Conservation (phyloP, 2,329 filamentous ascomycete species). For the Botrytis aclada region DNA sequence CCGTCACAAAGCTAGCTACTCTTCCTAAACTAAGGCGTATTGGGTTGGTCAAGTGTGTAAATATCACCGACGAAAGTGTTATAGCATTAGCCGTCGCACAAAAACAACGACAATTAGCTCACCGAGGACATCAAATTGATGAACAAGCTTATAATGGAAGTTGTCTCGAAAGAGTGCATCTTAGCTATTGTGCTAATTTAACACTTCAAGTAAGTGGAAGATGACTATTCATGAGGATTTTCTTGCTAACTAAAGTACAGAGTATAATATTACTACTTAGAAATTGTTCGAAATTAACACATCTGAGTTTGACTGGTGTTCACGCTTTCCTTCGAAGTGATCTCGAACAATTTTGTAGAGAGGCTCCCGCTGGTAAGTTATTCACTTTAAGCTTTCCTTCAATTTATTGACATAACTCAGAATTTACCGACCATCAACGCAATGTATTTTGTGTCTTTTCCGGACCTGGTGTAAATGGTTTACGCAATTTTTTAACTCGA, state of each 20-base stretch:
- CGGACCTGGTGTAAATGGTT: conserved; percentile 72
- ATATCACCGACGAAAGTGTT: conserved; percentile 88
- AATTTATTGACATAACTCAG: conserved; percentile 43
- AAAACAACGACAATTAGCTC: conserved; percentile 3
- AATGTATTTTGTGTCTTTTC: conserved; percentile 98
- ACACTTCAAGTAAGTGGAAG: conserved; percentile 66
- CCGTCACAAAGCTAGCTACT: conserved; percentile 76
- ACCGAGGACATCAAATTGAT: conserved; percentile 4
- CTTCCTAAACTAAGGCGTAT: conserved; percentile 93
- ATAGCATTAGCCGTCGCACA: conserved; percentile 66
- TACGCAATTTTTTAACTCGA: conserved; percentile 78
- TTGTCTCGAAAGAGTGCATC: conserved; percentile 81
- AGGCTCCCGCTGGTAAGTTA: conserved; percentile 68
- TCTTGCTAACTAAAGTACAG: conserved; percentile 47
- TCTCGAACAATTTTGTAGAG: conserved; percentile 79
- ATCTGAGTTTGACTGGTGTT: conserved; percentile 91
- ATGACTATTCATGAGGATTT: background rate
- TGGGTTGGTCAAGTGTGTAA: conserved; percentile 87
- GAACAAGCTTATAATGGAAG: conserved; percentile 25
- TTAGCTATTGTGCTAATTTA: conserved; percentile 89
- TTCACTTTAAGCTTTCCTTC: background rate
- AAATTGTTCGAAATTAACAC: conserved; percentile 86
- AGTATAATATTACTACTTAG: conserved; percentile 88
- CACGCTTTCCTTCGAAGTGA: conserved; percentile 85
- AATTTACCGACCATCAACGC: conserved; percentile 93